phyloP scores from a whole-genome alignment of 2,329 filamentous ascomycete genomes.

The Hymenotorrendiella dingleyae region DNA sequence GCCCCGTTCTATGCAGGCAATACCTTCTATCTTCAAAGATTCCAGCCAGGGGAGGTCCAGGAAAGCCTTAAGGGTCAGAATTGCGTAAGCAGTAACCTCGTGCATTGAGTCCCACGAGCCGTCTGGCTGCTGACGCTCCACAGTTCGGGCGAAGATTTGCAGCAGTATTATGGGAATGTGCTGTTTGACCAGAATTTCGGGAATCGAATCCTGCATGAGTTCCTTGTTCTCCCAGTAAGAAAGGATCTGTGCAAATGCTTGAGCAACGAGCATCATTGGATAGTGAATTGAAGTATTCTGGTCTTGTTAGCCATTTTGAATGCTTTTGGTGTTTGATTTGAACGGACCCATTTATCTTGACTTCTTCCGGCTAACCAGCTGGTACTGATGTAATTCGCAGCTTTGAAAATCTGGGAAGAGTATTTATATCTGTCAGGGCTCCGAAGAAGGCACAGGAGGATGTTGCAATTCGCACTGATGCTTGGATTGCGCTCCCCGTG shows the following conservation, averaged over 20 bases:
- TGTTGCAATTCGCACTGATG: constrained; percentile 6
- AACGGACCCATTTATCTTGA: constrained; percentile 6
- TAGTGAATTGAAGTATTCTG: constrained; percentile 4
- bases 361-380: neutral
- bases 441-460: neutral
- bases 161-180: neutral
- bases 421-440: neutral
- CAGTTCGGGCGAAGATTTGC: neutral
- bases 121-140: neutral
- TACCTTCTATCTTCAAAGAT: neutral
- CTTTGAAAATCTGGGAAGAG: neutral
- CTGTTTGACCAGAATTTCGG: neutral
- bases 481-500: neutral
- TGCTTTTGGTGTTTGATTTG: neutral
- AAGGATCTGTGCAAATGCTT: neutral
- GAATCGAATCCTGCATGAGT: neutral
- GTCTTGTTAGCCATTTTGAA: neutral
- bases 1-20: neutral
- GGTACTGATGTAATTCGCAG: neutral
- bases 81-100: constrained; percentile 5
- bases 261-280: constrained; percentile 3
- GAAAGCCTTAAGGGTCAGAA: neutral
- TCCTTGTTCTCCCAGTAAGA: neutral
- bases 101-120: neutral
- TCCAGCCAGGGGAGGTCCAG: neutral